Evolutionary conservation across 164 flowering plant species (phyloP).

Genomic region (Vitis amurensis): DNA sequence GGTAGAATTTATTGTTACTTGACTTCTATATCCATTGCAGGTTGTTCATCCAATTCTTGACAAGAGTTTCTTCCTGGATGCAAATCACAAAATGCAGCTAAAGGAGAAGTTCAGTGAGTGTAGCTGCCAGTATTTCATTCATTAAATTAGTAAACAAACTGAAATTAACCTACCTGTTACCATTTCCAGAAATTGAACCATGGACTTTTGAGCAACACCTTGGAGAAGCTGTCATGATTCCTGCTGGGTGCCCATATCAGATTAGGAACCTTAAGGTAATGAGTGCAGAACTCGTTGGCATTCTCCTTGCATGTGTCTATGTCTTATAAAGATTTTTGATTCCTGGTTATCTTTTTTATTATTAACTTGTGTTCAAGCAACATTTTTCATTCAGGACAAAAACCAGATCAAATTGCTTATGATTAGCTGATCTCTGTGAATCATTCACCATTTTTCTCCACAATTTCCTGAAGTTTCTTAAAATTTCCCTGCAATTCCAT

Average conservation of each 20-base stretch:
- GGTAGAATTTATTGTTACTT: constrained; percentile 1
- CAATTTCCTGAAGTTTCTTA: too few relatives aligned
- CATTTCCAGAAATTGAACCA: constrained; percentile 63
- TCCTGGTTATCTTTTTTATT: not conserved
- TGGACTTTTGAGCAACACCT: constrained; percentile 72
- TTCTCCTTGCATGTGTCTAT: too few relatives aligned
- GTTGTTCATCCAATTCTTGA: constrained; percentile 52
- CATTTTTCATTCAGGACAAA: too few relatives aligned
- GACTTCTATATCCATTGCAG: constrained; percentile 28
- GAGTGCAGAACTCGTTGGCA: not conserved
- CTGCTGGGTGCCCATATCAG: constrained; percentile 88
- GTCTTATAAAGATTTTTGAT: not conserved
- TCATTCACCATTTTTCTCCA: too few relatives aligned
- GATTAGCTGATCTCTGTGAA: too few relatives aligned
- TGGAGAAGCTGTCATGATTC: constrained; percentile 80
- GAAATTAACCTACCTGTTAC: not conserved
- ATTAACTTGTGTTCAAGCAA: too few relatives aligned
- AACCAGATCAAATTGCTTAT: too few relatives aligned
- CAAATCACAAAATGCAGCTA: constrained; percentile 41
- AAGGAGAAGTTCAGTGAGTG: constrained; percentile 50
- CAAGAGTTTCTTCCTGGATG: constrained; percentile 40
- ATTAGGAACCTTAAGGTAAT: constrained; percentile 63
- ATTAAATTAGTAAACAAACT: not conserved
- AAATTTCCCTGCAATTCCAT: too few relatives aligned
- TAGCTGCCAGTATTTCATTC: not conserved